phyloP scores from a whole-genome alignment of 306 rosid genomes.

The Cercis canadensis region DNA sequence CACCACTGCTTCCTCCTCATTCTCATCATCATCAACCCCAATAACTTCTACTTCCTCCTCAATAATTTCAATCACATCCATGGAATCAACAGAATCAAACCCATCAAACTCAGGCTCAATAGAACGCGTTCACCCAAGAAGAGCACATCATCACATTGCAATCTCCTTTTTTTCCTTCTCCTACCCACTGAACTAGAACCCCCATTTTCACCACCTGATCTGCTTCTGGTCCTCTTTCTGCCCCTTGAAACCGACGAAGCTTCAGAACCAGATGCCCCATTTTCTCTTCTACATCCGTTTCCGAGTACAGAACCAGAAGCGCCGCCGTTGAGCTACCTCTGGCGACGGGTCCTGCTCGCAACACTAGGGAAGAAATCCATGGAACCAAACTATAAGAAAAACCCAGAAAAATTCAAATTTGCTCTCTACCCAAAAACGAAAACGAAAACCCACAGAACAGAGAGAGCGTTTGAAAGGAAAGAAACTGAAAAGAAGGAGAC shows the following conservation, averaged over 20 bases:
- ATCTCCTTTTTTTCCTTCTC: neutral
- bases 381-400: neutral
- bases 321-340: neutral
- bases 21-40: neutral
- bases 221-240: neutral
- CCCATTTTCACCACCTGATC: neutral
- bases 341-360: neutral
- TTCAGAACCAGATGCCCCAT: neutral
- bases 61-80: neutral
- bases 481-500: neutral
- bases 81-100: no score
- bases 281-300: neutral
- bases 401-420: neutral
- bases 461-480: neutral
- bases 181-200: neutral
- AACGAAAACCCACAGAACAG: neutral
- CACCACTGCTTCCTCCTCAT: neutral
- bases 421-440: neutral
- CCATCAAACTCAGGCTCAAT: no score
- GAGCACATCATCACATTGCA: neutral
- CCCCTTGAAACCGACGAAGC: neutral
- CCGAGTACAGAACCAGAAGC: neutral
- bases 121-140: no score
- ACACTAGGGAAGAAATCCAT: neutral
- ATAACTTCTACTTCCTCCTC: neutral